Percentiles rank a stretch among this genome's conserved stretches.
Conservation (phyloP, 2,329 filamentous ascomycete genomes). For the Fusarium anthophilum region DNA sequence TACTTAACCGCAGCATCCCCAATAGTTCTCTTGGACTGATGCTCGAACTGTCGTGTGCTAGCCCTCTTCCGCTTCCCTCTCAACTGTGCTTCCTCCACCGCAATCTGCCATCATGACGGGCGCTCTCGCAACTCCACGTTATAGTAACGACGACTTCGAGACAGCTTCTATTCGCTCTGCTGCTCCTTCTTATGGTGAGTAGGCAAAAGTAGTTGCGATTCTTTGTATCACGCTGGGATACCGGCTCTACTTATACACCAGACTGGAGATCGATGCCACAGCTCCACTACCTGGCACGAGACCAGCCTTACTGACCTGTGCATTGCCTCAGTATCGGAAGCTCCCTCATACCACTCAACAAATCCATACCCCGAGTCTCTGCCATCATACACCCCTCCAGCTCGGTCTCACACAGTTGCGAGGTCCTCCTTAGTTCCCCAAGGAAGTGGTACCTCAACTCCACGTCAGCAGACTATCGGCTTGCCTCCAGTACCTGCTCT, state of each 20-base stretch:
- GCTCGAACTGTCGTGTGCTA: conserved; percentile 35
- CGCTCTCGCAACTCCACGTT: conserved; percentile 46
- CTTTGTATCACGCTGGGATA: background rate
- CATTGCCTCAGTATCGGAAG: conserved; percentile 64
- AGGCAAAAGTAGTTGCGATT: background rate
- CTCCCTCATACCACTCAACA: conserved; percentile 70
- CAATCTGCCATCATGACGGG: conserved; percentile 45
- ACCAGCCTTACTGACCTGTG: conserved; percentile 30
- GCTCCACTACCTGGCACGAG: conserved; percentile 22
- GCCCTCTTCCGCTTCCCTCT: conserved; percentile 31
- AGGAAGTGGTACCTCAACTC: conserved; percentile 38
- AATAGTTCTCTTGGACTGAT: conserved; percentile 32
- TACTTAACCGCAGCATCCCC: conserved; percentile 28
- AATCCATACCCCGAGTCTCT: conserved; percentile 57
- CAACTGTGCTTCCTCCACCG: conserved; percentile 17
- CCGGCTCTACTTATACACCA: conserved; percentile 8
- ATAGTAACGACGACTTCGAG: conserved; percentile 67
- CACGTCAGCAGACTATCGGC: conserved; percentile 52
- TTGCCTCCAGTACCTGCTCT: conserved; percentile 61
- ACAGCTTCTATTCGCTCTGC: conserved; percentile 73
- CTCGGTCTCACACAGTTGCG: conserved; percentile 19
- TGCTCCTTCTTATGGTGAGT: conserved; percentile 74
- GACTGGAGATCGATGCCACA: conserved; percentile 4
- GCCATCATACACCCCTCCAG: conserved; percentile 61
- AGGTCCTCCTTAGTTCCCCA: conserved; percentile 34